Conservation (phyloP, 2,329 filamentous ascomycete genomes). For the Aspergillus sp. region DNA sequence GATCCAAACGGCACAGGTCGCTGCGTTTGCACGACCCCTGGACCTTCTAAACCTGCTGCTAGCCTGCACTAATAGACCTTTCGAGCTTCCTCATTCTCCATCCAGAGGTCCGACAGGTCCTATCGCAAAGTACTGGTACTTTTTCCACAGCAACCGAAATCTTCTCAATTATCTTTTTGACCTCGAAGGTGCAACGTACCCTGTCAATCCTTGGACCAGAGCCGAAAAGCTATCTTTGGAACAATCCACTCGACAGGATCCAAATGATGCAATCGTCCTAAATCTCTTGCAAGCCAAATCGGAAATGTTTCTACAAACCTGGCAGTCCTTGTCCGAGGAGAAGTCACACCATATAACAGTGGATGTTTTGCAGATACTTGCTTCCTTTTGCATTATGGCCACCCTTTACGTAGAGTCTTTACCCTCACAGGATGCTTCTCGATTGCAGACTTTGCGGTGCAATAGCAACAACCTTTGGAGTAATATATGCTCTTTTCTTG, state of each 20-base stretch:
- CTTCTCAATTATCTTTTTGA: slow-evolving; percentile 47
- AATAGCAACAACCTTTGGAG: slow-evolving; percentile 28
- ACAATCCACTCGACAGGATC: slow-evolving; percentile 22
- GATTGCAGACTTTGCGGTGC: slow-evolving; percentile 20
- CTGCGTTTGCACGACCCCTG: slow-evolving; percentile 56
- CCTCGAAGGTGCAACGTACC: slow-evolving; percentile 18
- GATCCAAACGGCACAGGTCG: slow-evolving; percentile 58
- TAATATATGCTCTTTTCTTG: slow-evolving; percentile 28
- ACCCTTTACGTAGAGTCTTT: slow-evolving; percentile 31
- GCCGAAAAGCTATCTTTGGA: slow-evolving; percentile 16
- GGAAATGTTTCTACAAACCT: slow-evolving; percentile 39
- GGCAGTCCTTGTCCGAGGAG: slow-evolving; percentile 36
- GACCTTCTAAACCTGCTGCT: slow-evolving; percentile 65
- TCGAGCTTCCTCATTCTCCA: slow-evolving; percentile 15
- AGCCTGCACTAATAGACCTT: slow-evolving; percentile 56
- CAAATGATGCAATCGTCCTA: slow-evolving; percentile 33
- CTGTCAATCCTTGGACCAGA: slow-evolving; percentile 19
- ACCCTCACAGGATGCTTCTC: slow-evolving; percentile 25
- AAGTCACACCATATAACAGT: slow-evolving; percentile 41
- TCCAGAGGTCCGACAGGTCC: slow-evolving; percentile 21
- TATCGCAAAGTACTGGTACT: slow-evolving; percentile 35
- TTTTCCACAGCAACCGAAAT: slow-evolving; percentile 31
- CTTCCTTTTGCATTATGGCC: slow-evolving; percentile 42
- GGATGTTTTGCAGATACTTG: slow-evolving; percentile 46
- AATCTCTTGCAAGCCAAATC: slow-evolving; percentile 43